A percentile compares a stretch with the other conserved stretches of the same genome.
Evolutionary conservation across 2,329 filamentous ascomycete species (phyloP).

Genomic region (Pseudogymnoascus destructans): DNA sequence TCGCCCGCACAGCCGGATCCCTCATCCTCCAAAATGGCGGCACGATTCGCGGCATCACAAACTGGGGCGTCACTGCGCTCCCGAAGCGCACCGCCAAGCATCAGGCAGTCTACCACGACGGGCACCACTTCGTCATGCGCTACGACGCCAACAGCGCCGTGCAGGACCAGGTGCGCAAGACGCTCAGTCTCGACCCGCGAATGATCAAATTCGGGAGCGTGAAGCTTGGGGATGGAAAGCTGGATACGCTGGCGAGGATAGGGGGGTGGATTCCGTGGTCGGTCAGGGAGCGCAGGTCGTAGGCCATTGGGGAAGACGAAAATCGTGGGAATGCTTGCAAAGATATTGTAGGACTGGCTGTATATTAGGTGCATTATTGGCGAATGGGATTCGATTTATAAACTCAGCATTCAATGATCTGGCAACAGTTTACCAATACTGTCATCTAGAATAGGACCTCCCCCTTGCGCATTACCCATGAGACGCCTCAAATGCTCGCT

Average conservation of each 20-base stretch:
- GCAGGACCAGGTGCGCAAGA: conserved; percentile 62
- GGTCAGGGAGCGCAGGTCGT: conserved; percentile 13
- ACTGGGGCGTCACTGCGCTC: conserved; percentile 89
- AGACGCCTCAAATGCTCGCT: conserved; percentile 6
- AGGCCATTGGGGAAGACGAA: background rate
- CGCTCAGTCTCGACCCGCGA: conserved; percentile 72
- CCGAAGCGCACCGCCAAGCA: conserved; percentile 67
- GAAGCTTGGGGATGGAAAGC: conserved; percentile 59
- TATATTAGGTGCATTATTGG: conserved; percentile 9
- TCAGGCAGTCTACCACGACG: conserved; percentile 69
- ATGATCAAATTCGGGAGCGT: conserved; percentile 82
- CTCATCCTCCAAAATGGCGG: conserved; percentile 73
- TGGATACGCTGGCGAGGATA: conserved; percentile 33
- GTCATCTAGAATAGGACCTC: conserved; percentile 1
- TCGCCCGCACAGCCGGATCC: conserved; percentile 72
- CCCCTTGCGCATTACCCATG: background rate
- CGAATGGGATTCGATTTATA: conserved; percentile 7
- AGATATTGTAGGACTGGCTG: conserved; percentile 5
- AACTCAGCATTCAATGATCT: background rate
- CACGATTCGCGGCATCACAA: conserved; percentile 81
- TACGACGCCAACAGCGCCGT: conserved; percentile 68
- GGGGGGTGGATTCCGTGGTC: conserved; percentile 23
- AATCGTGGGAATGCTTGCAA: background rate
- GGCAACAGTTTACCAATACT: background rate
- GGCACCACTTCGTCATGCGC: conserved; percentile 96